These are phyloP conservation scores for Phycomyces nitens DNA, from an alignment of 192 early-diverging fungal genomes.

Conservation along the genomic window DNA sequence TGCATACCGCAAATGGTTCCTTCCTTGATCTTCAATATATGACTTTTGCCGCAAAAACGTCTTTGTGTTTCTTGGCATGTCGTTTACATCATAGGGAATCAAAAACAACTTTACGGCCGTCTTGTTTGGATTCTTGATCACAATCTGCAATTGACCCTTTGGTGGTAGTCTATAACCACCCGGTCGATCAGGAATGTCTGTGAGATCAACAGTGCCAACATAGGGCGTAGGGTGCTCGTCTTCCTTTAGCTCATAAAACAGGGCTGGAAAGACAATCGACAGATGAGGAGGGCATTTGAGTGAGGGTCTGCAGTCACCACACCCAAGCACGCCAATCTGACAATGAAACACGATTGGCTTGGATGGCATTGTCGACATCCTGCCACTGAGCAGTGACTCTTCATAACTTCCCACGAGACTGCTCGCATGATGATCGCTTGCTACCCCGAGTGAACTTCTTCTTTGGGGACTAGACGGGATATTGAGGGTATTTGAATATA, in stretches of 20 bases:
- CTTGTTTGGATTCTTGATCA: constrained; percentile 76
- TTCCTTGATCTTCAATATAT: constrained; percentile 36
- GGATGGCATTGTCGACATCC: constrained; percentile 75
- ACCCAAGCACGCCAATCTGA: constrained; percentile 67
- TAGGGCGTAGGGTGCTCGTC: constrained; percentile 65
- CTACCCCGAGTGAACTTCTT: constrained; percentile 15
- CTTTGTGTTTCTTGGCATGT: constrained; percentile 68
- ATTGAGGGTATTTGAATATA: constrained; percentile 20
- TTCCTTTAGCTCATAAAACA: constrained; percentile 65
- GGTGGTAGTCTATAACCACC: constrained; percentile 67
- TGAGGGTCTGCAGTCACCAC: constrained; percentile 49
- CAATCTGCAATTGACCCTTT: constrained; percentile 73
- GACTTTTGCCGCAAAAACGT: constrained; percentile 81
- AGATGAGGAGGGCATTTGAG: constrained; percentile 69
- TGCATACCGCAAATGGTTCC: constrained; percentile 60
- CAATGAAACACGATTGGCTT: constrained; percentile 67
- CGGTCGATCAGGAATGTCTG: constrained; percentile 28
- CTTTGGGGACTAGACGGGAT: constrained; percentile 6
- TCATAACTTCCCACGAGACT: constrained; percentile 52
- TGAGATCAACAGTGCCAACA: constrained; percentile 67
- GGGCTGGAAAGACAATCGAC: constrained; percentile 61
- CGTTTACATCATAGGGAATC: constrained; percentile 73
- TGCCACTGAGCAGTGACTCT: constrained; percentile 71
- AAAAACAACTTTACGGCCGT: constrained; percentile 79
- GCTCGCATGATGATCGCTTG: constrained; percentile 15